phyloP scores from a whole-genome alignment of 2,329 filamentous ascomycete species.

The Penicillium sp. region DNA sequence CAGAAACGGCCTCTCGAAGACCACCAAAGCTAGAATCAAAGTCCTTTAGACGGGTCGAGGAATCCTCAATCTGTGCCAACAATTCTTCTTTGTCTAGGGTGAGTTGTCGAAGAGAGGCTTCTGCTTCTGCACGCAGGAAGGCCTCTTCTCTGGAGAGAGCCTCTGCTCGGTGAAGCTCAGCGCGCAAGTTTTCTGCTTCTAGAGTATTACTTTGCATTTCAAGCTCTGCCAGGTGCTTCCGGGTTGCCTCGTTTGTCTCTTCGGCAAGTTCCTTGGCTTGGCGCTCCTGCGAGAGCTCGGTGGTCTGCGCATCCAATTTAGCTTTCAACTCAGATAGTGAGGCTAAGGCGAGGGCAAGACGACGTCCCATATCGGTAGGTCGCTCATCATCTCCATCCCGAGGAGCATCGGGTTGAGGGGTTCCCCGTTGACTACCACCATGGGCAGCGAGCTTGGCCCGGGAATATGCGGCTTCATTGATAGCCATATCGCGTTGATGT shows the following conservation, averaged over 20 bases:
- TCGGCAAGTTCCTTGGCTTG: conserved; percentile 75
- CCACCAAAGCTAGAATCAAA: conserved; percentile 63
- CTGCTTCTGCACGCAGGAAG: conserved; percentile 65
- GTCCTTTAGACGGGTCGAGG: conserved; percentile 57
- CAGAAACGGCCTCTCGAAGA: conserved; percentile 66
- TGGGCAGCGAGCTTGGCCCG: conserved; percentile 86
- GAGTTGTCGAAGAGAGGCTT: conserved; percentile 65
- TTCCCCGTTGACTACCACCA: conserved; percentile 56
- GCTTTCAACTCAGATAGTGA: conserved; percentile 70
- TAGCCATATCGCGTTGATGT: conserved; percentile 85
- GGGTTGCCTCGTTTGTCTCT: conserved; percentile 71
- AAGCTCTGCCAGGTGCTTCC: conserved; percentile 73
- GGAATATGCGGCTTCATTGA: conserved; percentile 88
- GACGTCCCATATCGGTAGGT: conserved; percentile 65
- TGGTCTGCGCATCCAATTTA: conserved; percentile 59
- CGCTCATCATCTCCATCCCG: conserved; percentile 57
- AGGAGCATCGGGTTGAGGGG: conserved; percentile 43
- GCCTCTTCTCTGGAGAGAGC: conserved; percentile 71
- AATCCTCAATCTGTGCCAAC: conserved; percentile 58
- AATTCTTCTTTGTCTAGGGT: conserved; percentile 78
- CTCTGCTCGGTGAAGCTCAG: conserved; percentile 73
- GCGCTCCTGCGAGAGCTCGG: conserved; percentile 71
- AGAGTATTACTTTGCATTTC: conserved; percentile 74
- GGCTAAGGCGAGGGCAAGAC: conserved; percentile 71
- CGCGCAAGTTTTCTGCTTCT: conserved; percentile 75